Evolutionary conservation across 257 asterid species (phyloP).

Genomic region (Capsicum rhomboideum): DNA sequence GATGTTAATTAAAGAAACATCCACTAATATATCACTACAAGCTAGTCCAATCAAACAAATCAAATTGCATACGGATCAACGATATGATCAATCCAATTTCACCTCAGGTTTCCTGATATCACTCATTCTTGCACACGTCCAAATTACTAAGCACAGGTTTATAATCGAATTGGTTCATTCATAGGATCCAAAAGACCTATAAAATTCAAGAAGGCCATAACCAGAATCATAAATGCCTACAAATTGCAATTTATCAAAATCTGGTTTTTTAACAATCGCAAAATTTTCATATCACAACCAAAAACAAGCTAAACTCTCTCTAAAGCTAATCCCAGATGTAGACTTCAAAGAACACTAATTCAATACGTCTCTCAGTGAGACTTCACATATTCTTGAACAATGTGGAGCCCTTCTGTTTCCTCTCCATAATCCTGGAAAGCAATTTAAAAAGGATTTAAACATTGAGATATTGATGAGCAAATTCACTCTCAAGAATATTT

Average conservation of each 20-base stretch:
- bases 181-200: not conserved
- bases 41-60: not conserved
- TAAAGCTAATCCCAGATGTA: not conserved
- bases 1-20: not conserved
- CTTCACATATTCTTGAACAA: conserved; percentile 65
- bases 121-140: not conserved
- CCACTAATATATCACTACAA: not conserved
- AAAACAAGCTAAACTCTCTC: not conserved
- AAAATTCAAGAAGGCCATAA: not conserved
- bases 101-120: not conserved
- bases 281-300: not conserved
- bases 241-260: not conserved
- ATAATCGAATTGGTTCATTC: not conserved
- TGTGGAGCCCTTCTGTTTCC: conserved; percentile 68
- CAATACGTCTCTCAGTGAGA: conserved; percentile 22
- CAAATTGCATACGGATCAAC: not conserved
- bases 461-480: not conserved
- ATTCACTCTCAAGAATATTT: not conserved
- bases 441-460: not conserved
- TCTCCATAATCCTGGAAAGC: conserved; percentile 68
- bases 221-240: not conserved
- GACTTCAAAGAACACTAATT: not conserved
- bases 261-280: not conserved
- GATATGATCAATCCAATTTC: not conserved
- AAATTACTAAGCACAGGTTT: not conserved